Conservation (phyloP, 495 filamentous ascomycete genomes). For the Talaromyces borbonicus region DNA sequence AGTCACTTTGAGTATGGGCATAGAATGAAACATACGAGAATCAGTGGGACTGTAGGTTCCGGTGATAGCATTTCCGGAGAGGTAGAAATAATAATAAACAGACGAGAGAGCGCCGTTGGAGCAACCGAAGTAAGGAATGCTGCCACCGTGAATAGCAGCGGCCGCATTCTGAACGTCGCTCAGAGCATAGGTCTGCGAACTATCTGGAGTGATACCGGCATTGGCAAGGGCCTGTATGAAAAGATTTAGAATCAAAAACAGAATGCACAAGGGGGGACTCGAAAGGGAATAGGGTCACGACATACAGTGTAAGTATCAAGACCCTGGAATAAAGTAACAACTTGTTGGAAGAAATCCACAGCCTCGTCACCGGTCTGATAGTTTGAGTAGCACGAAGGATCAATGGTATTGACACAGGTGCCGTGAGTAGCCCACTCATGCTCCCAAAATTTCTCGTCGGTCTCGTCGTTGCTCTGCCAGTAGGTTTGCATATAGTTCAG, state of each 20-base stretch:
- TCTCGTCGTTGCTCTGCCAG: slow-evolving; percentile 61
- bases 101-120: slow-evolving; percentile 47
- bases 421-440: slow-evolving; percentile 90
- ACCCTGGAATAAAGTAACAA: slow-evolving; percentile 51
- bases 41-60: slow-evolving; percentile 53
- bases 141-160: slow-evolving; percentile 42
- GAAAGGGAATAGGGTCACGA: not conserved
- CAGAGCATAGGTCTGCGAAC: slow-evolving; percentile 48
- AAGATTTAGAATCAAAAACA: too few species aligned
- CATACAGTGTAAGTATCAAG: slow-evolving; percentile 50
- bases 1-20: too few species aligned
- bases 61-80: slow-evolving; percentile 59
- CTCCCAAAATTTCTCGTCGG: slow-evolving; percentile 64
- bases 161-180: slow-evolving; percentile 54
- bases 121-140: slow-evolving; percentile 55
- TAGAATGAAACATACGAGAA: slow-evolving; percentile 30
- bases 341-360: slow-evolving; percentile 51
- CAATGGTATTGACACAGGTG: slow-evolving; percentile 59
- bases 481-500: slow-evolving; percentile 67
- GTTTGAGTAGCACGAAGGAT: slow-evolving; percentile 45
- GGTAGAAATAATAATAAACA: slow-evolving; percentile 70
- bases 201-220: slow-evolving; percentile 55
- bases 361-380: slow-evolving; percentile 48
- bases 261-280: too few species aligned
- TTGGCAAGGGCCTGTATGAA: slow-evolving; percentile 46